Conservation (phyloP, 345 rosid species). For the Aethionema arabicum region DNA sequence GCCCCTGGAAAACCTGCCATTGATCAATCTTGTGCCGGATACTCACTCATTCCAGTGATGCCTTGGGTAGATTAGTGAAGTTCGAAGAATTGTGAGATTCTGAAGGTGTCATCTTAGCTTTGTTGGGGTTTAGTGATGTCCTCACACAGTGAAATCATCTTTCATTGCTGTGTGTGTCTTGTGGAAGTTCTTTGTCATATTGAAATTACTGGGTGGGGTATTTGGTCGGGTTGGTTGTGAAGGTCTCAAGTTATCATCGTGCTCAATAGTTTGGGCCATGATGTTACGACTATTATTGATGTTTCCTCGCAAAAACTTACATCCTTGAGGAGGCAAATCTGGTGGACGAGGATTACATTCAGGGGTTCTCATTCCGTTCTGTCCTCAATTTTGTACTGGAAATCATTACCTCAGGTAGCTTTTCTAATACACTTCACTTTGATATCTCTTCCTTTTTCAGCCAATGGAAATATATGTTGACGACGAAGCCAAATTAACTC, state of each 20-base stretch:
- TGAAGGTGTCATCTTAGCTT: background rate
- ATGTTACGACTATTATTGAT: conserved; percentile 32
- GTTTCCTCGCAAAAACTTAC: conserved; percentile 33
- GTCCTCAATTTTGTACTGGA: conserved; percentile 61
- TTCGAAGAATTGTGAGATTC: background rate
- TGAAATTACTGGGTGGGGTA: conserved; percentile 11
- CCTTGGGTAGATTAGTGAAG: conserved; percentile 9
- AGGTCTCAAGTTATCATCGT: background rate
- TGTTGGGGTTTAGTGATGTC: background rate
- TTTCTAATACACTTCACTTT: conserved; percentile 72
- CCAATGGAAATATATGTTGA: conserved; percentile 99
- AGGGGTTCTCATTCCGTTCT: conserved; percentile 46
- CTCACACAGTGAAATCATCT: background rate
- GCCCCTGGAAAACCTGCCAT: background rate
- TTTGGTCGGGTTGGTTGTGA: background rate
- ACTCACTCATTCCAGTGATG: background rate
- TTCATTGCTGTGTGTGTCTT: background rate
- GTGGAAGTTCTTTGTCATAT: background rate
- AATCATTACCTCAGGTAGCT: conserved; percentile 59
- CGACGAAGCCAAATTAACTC: conserved; percentile 97
- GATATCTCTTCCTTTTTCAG: conserved; percentile 88
- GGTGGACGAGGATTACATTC: conserved; percentile 54
- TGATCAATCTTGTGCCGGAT: background rate
- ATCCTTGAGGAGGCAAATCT: conserved; percentile 44
- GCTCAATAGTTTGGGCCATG: background rate